Evolutionary conservation across 768 basidiomycete species (phyloP).

Genomic region (Mycena floridula): DNA sequence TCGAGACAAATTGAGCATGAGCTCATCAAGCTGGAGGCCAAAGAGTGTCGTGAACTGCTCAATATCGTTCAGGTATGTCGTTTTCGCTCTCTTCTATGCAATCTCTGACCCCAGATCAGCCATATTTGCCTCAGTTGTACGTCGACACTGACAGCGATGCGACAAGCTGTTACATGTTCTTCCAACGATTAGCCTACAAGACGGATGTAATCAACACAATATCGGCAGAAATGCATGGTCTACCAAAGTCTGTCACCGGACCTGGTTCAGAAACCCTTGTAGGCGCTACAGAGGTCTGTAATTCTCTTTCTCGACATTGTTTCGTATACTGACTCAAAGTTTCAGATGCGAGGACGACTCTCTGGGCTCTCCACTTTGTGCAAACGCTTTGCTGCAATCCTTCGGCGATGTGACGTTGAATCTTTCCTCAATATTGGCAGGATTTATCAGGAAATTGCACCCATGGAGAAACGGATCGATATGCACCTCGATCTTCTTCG

Average conservation of each 20-base stretch:
- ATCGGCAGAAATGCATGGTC: slow-evolving; percentile 74
- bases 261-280: slow-evolving; percentile 81
- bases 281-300: slow-evolving; percentile 85
- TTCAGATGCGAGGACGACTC: slow-evolving; percentile 78
- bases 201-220: slow-evolving; percentile 80
- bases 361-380: slow-evolving; percentile 77
- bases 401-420: slow-evolving; percentile 75
- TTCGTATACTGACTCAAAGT: not conserved
- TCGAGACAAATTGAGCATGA: slow-evolving; percentile 87
- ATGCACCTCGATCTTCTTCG: slow-evolving; percentile 83
- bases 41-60: slow-evolving; percentile 75
- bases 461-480: slow-evolving; percentile 88
- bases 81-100: not conserved
- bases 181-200: slow-evolving; percentile 84
- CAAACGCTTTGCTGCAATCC: slow-evolving; percentile 83
- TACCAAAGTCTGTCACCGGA: slow-evolving; percentile 82
- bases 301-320: not conserved
- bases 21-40: slow-evolving; percentile 76
- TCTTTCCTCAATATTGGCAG: slow-evolving; percentile 84
- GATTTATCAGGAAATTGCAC: slow-evolving; percentile 76
- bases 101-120: slow-evolving; percentile 33
- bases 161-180: slow-evolving; percentile 86
- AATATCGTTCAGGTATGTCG: slow-evolving; percentile 74
- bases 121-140: slow-evolving; percentile 88
- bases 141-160: slow-evolving; percentile 86